Percentiles rank a stretch among this genome's conserved stretches.
phyloP scores from a whole-genome alignment of 495 filamentous ascomycete genomes.

The Rostrohypoxylon terebratum region DNA sequence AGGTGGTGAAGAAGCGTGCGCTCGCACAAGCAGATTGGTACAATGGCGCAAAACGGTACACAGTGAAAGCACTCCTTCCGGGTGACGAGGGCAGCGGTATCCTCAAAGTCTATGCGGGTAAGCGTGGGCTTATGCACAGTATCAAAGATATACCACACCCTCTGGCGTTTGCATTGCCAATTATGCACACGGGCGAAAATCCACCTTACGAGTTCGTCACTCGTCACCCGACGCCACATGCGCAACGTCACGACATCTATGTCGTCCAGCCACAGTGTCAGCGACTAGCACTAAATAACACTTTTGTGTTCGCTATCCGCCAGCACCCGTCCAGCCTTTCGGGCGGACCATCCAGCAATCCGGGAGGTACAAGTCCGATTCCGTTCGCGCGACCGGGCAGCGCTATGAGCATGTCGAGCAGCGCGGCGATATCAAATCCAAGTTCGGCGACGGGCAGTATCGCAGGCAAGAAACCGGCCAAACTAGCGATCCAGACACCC shows the following conservation, averaged over 20 bases:
- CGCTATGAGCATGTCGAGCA: conserved; percentile 84
- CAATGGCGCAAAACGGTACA: conserved; percentile 85
- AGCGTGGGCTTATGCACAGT: conserved; percentile 93
- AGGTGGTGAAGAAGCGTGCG: conserved; percentile 84
- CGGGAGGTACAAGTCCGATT: conserved; percentile 70
- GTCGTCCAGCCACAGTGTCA: conserved; percentile 94
- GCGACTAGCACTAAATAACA: conserved; percentile 89
- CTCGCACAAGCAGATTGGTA: conserved; percentile 94
- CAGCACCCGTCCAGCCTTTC: conserved; percentile 81
- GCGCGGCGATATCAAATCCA: conserved; percentile 67
- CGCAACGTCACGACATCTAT: conserved; percentile 95
- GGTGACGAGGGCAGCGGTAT: conserved; percentile 89
- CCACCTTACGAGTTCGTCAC: conserved; percentile 92
- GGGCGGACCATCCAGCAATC: conserved; percentile 60
- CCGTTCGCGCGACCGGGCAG: conserved; percentile 79
- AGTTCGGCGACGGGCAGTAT: conserved; percentile 59
- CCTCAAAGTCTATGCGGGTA: conserved; percentile 95
- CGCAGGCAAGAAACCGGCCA: conserved; percentile 84
- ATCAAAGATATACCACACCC: conserved; percentile 94
- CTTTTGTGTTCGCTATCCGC: conserved; percentile 94
- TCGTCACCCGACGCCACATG: conserved; percentile 95
- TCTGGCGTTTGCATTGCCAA: conserved; percentile 88
- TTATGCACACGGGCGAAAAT: conserved; percentile 90
- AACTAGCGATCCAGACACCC: conserved; percentile 93
- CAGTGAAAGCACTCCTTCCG: conserved; percentile 89